These are phyloP conservation scores for Phoma herbarum DNA, from an alignment of 2,329 filamentous ascomycete genomes.

Conservation along the genomic window DNA sequence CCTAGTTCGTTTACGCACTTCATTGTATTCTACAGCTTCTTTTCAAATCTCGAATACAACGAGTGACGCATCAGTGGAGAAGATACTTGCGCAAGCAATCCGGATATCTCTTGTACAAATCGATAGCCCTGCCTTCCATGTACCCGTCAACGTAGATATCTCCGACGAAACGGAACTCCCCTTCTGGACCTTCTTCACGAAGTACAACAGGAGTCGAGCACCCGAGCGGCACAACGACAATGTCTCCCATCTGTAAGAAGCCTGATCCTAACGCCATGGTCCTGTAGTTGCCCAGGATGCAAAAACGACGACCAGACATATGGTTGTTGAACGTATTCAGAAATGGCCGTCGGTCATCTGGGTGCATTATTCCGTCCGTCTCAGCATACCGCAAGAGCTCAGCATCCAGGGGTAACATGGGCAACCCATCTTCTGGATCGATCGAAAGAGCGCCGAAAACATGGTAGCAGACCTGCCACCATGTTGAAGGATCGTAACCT, in stretches of 20 bases:
- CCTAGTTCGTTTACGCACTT: too few relatives aligned
- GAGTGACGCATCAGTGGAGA: conserved; percentile 3
- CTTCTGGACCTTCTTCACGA: conserved; percentile 31
- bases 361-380: not conserved
- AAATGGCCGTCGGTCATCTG: not conserved
- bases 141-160: conserved; percentile 50
- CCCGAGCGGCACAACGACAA: conserved; percentile 49
- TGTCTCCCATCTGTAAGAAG: conserved; percentile 41
- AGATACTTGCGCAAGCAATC: not conserved
- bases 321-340: not conserved
- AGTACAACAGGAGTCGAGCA: conserved; percentile 49
- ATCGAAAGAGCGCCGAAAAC: too few relatives aligned
- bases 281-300: not conserved
- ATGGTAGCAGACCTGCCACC: not conserved
- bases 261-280: conserved; percentile 42
- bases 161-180: conserved; percentile 45
- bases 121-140: conserved; percentile 48
- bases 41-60: too few relatives aligned
- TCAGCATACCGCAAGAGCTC: not conserved
- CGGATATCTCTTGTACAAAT: not conserved
- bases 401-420: too few relatives aligned
- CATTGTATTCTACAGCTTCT: too few relatives aligned
- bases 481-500: not conserved
- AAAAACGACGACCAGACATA: conserved; percentile 6
- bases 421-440: too few relatives aligned